Base-by-base conservation (phyloP, 768 basidiomycete species). In the Leucocoprinus leucothites region DNA sequence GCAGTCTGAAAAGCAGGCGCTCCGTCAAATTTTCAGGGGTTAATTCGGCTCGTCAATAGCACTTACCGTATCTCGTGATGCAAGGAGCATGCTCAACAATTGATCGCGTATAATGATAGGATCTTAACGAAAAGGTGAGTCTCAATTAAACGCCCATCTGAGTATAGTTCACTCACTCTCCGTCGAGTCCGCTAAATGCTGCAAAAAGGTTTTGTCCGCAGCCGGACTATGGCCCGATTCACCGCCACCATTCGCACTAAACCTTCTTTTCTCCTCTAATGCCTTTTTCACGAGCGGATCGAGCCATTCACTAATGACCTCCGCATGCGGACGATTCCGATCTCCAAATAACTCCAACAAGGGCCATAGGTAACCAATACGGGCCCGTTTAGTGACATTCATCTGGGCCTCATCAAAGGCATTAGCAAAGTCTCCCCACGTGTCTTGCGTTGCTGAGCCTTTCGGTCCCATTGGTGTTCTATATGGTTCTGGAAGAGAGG, bases 61-160 rank as follows among this genome's bases (percentile, higher is more conserved):
- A 73, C 81, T 45, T 41, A 87, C 87, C 34, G 91, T 91, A 69
- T 94, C 91, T 52, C 91, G 71, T 21, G 87, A 80, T 4, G 91
- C 91, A 9, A 92, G 72, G 1, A 94, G 71, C 66, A 91, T 82
- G 63, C 82, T 92, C 46, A 92, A 74, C 11, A 92, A 68, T 59
- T 93, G 87, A 69, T 92, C 88, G 19, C 87, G 82, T 52, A 94
- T 87, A 41, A 84, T 66, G 7, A 80, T 73, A 9, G 70, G 70
- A 64, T 91, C 89, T 91, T n/a, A 38, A 61, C 56, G 56, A 16
- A 49, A 49, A 48, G 24, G 24, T 51, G 18, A 31, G 26, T 25
- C 13, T 21, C 28, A 26, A 34, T 36, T n/a, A 38, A n/a, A 18
- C 50, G 26, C 48, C 6, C 49, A 46, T 26, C 24, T 53, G 19